Evolutionary conservation across 495 filamentous ascomycete genomes (phyloP).

Genomic region (Xylaria flabelliformis): DNA sequence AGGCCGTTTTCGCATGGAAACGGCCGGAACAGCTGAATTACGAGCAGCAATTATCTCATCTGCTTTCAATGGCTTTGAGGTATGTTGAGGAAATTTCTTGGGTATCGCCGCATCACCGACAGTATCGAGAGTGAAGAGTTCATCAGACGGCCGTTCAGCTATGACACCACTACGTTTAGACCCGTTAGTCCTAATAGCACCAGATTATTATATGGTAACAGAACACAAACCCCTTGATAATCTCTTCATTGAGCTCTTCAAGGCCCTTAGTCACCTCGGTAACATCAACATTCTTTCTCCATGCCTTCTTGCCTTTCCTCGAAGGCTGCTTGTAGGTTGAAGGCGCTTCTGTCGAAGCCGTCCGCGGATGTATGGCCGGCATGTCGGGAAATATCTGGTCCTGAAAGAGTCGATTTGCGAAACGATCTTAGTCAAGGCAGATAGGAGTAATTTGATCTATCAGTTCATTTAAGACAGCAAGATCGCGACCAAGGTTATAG

Average conservation of each 20-base stretch:
- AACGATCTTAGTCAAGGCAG: neutral
- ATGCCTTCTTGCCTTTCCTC: slow-evolving; percentile 96
- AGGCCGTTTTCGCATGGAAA: slow-evolving; percentile 76
- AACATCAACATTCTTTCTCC: slow-evolving; percentile 97
- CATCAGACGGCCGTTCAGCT: slow-evolving; percentile 73
- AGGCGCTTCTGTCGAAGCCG: slow-evolving; percentile 49
- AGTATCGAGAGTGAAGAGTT: slow-evolving; percentile 84
- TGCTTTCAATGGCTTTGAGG: slow-evolving; percentile 74
- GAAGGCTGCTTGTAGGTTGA: slow-evolving; percentile 79
- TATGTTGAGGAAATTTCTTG: slow-evolving; percentile 66
- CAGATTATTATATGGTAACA: neutral
- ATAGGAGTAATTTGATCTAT: neutral
- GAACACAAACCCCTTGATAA: slow-evolving; percentile 77
- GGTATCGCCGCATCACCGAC: slow-evolving; percentile 67
- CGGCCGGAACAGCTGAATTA: slow-evolving; percentile 73
- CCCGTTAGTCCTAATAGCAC: slow-evolving; percentile 33
- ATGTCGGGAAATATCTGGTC: slow-evolving; percentile 30
- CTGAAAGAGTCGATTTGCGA: neutral
- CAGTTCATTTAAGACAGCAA: neutral
- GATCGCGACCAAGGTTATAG: slow-evolving; percentile 8
- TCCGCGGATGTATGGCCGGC: slow-evolving; percentile 41
- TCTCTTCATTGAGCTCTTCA: slow-evolving; percentile 81
- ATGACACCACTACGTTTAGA: slow-evolving; percentile 70
- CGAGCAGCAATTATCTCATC: slow-evolving; percentile 90
- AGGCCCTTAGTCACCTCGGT: slow-evolving; percentile 83